Conservation (phyloP, 2,329 filamentous ascomycete genomes). For the Fusarium sp. region DNA sequence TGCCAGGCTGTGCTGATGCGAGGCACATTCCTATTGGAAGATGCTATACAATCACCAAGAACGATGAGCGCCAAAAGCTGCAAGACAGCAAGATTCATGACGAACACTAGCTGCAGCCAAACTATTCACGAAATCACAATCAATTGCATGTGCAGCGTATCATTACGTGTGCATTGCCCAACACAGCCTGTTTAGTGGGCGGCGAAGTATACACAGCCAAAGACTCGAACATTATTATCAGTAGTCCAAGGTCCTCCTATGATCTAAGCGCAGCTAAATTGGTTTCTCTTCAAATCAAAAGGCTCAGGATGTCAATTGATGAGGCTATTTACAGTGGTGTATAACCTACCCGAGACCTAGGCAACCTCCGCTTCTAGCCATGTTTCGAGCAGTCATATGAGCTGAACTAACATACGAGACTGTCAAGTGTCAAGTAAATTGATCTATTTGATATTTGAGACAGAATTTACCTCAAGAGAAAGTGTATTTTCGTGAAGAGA, state of each 20-base stretch:
- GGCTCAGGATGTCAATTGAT: background rate
- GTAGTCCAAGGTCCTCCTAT: accelerated
- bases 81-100: background rate
- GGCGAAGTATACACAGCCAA: accelerated
- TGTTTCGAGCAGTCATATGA: accelerated
- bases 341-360: background rate
- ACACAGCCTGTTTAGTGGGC: background rate
- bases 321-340: too few relatives aligned
- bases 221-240: accelerated
- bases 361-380: background rate
- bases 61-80: background rate
- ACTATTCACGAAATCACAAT: background rate
- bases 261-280: accelerated
- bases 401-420: background rate
- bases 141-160: background rate
- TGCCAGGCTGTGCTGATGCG: constrained; percentile 9
- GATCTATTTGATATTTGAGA: background rate
- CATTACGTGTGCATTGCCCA: too few relatives aligned
- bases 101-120: background rate
- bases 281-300: accelerated
- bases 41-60: background rate
- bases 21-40: background rate
- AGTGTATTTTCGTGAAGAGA: background rate
- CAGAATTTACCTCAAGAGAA: background rate
- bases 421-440: background rate